These are phyloP conservation scores for Diaporthe sp. DNA, from an alignment of 2,329 filamentous ascomycete genomes.

Conservation along the genomic window DNA sequence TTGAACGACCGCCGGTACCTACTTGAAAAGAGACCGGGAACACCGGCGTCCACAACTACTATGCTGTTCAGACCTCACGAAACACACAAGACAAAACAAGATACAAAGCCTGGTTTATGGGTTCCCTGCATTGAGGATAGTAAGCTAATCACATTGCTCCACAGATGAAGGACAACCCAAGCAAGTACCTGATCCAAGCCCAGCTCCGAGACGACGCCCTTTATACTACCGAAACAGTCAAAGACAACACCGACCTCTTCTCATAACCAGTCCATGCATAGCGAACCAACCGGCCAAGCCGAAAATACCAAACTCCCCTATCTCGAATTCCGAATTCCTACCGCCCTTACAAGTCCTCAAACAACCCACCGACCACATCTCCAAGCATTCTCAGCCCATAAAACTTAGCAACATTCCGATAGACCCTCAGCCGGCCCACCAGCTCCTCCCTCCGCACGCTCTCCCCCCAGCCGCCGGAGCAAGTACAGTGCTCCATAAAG, in stretches of 20 bases:
- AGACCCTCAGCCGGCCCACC: slow-evolving; percentile 75
- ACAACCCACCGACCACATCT: slow-evolving; percentile 78
- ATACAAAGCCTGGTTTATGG: neutral
- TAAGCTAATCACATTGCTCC: neutral
- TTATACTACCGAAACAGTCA: neutral
- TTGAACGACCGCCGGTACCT: neutral
- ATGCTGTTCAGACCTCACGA: neutral
- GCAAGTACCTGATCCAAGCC: neutral
- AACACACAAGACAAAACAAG: neutral
- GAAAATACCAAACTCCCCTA: neutral
- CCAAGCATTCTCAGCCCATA: slow-evolving; percentile 88
- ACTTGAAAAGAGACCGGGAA: neutral
- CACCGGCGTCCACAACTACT: neutral
- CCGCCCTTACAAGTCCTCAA: slow-evolving; percentile 56
- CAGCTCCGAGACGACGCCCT: neutral
- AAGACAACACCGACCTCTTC: neutral
- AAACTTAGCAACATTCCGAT: slow-evolving; percentile 80
- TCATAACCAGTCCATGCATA: neutral
- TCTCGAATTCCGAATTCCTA: neutral
- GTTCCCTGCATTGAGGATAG: neutral
- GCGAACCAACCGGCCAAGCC: neutral
- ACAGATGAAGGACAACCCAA: neutral
- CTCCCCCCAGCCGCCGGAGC: slow-evolving; percentile 86
- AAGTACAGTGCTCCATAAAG: slow-evolving; percentile 96
- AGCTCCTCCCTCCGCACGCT: slow-evolving; percentile 78